Evolutionary conservation across 805 yeast genomes (phyloP).

Genomic region (Ogataea trehalophila): DNA sequence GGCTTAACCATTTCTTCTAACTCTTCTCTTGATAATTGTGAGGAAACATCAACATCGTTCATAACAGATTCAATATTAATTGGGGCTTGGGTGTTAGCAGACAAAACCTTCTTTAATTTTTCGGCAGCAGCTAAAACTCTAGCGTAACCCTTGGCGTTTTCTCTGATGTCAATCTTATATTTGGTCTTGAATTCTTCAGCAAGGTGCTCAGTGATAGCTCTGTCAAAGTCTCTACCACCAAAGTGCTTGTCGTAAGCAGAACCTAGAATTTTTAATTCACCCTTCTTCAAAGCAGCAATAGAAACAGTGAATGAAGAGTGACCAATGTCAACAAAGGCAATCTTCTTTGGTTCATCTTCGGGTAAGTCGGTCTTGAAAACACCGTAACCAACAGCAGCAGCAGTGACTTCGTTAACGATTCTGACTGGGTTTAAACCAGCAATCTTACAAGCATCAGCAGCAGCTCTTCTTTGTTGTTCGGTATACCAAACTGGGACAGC

Average conservation of each 20-base stretch:
- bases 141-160: constrained; percentile 91
- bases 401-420: constrained; percentile 94
- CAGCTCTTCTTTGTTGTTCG: constrained; percentile 94
- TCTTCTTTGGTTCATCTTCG: constrained; percentile 84
- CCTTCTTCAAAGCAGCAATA: constrained; percentile 87
- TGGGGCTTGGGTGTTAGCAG: constrained; percentile 94
- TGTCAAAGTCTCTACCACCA: constrained; percentile 97
- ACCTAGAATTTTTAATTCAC: constrained; percentile 90
- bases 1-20: constrained; percentile 88
- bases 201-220: constrained; percentile 89
- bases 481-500: constrained; percentile 98
- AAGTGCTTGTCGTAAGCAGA: constrained; percentile 92
- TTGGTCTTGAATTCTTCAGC: constrained; percentile 88
- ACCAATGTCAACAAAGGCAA: constrained; percentile 95
- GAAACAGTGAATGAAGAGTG: constrained; percentile 92
- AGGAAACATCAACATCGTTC: constrained; percentile 94
- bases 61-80: constrained; percentile 93
- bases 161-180: constrained; percentile 88
- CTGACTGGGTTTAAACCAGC: constrained; percentile 98
- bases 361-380: constrained; percentile 96
- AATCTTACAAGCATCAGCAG: constrained; percentile 89
- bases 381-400: constrained; percentile 99
- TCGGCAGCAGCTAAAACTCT: constrained; percentile 91
- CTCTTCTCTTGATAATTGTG: constrained; percentile 84
- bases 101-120: constrained; percentile 88